Evolutionary conservation across 2,329 filamentous ascomycete species (phyloP).

Genomic region (Penicillium sp.): DNA sequence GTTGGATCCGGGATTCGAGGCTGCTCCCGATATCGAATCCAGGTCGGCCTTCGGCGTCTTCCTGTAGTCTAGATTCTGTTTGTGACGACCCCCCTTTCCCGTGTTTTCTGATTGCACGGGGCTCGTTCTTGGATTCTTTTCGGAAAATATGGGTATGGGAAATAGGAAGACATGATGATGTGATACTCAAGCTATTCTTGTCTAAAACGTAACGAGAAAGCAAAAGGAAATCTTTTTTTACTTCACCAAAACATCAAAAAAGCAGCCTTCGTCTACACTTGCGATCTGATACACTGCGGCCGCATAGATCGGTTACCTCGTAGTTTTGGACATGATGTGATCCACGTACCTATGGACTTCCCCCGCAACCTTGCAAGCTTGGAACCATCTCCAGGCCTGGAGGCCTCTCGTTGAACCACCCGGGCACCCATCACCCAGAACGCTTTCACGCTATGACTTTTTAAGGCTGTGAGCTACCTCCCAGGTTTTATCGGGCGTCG

Average conservation of each 20-base stretch:
- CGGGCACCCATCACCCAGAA: no score
- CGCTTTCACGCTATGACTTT: no score
- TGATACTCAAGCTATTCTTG: constrained; percentile 33
- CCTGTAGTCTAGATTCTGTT: constrained; percentile 24
- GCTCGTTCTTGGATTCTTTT: constrained; percentile 19
- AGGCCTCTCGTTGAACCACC: no score
- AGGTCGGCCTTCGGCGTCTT: constrained; percentile 32
- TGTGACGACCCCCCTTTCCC: constrained; percentile 15
- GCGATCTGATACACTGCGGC: not conserved
- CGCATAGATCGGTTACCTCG: not conserved
- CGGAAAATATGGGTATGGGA: constrained; percentile 20
- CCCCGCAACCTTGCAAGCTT: no score
- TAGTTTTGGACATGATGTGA: no score
- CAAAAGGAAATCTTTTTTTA: constrained; percentile 31
- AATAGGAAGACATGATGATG: constrained; percentile 32
- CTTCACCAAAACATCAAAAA: constrained; percentile 18
- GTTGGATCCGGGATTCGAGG: constrained; percentile 32
- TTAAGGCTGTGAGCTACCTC: no score
- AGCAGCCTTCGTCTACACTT: constrained; percentile 1
- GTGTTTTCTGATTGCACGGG: constrained; percentile 18
- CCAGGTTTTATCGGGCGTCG: no score
- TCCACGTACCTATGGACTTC: no score
- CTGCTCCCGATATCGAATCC: constrained; percentile 29
- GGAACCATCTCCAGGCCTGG: no score
- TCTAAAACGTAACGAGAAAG: constrained; percentile 29